A percentile compares a stretch with the other conserved stretches of the same genome.
Conservation (phyloP, 306 rosid genomes). For the Senna siamea region DNA sequence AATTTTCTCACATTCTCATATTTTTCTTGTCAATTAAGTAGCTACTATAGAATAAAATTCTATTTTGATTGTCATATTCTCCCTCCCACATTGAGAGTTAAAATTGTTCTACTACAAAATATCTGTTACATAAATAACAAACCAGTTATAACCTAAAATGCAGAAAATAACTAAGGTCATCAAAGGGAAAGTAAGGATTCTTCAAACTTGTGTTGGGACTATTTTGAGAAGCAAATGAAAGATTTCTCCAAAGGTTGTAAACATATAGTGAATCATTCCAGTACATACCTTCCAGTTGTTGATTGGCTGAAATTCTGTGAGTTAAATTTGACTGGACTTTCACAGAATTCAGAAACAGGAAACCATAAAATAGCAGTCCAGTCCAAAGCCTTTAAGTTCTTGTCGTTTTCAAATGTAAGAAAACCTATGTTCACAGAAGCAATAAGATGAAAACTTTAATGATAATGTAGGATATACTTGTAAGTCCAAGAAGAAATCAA, state of each 20-base stretch:
- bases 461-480: neutral
- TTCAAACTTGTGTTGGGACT: neutral
- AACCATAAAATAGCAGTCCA: neutral
- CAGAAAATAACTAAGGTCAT: neutral
- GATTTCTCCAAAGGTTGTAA: neutral
- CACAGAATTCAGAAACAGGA: slow-evolving; percentile 13
- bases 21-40: slow-evolving; percentile 21
- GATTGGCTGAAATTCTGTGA: neutral
- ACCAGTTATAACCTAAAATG: neutral
- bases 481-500: slow-evolving; percentile 13
- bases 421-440: slow-evolving; percentile 5
- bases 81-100: neutral
- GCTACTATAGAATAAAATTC: neutral
- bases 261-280: neutral
- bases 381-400: neutral
- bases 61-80: no score
- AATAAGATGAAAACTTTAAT: slow-evolving; percentile 5
- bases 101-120: neutral
- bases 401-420: neutral
- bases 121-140: neutral
- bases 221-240: slow-evolving; percentile 12
- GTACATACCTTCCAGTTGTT: slow-evolving; percentile 9
- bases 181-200: slow-evolving; percentile 5
- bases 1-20: neutral
- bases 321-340: neutral